Evolutionary conservation across 2,329 filamentous ascomycete species (phyloP).

Genomic region (Metarhizium anisopliae): DNA sequence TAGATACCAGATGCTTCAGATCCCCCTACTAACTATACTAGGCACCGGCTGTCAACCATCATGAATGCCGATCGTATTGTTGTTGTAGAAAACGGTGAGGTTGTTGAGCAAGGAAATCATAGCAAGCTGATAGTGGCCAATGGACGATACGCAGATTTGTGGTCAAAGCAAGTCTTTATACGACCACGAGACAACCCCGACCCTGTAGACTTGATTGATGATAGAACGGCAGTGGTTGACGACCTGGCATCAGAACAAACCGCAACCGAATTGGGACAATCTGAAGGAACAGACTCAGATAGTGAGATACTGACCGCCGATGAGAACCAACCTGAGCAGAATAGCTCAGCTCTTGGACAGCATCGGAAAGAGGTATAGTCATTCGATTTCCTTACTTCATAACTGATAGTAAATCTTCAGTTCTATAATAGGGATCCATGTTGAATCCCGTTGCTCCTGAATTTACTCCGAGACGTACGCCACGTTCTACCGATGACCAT

Average conservation of each 20-base stretch:
- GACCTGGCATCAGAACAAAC: slow-evolving; percentile 27
- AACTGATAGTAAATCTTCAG: slow-evolving; percentile 30
- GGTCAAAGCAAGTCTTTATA: slow-evolving; percentile 53
- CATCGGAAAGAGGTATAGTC: slow-evolving; percentile 39
- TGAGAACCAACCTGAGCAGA: slow-evolving; percentile 13
- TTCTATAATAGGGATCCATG: slow-evolving; percentile 35
- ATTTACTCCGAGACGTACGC: slow-evolving; percentile 38
- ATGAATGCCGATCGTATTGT: slow-evolving; percentile 61
- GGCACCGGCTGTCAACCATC: slow-evolving; percentile 61
- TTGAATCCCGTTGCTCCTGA: slow-evolving; percentile 47
- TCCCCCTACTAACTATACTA: slow-evolving; percentile 18
- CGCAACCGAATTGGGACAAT: slow-evolving; percentile 23
- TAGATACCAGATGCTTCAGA: too few relatives aligned
- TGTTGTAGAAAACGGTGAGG: slow-evolving; percentile 52
- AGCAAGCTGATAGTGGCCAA: slow-evolving; percentile 46
- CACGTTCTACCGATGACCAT: neutral
- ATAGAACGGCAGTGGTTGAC: slow-evolving; percentile 21
- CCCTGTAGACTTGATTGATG: slow-evolving; percentile 5
- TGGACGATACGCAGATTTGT: slow-evolving; percentile 55
- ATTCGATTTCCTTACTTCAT: neutral
- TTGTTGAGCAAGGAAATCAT: slow-evolving; percentile 56
- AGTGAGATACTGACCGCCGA: slow-evolving; percentile 14
- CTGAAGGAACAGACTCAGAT: slow-evolving; percentile 10
- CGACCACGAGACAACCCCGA: slow-evolving; percentile 32
- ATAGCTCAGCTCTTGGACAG: slow-evolving; percentile 24